Evolutionary conservation across 2,329 filamentous ascomycete genomes (phyloP), one percentile per base, ranked within the genome.

Genomic region (Aureobasidium leucospermi): DNA sequence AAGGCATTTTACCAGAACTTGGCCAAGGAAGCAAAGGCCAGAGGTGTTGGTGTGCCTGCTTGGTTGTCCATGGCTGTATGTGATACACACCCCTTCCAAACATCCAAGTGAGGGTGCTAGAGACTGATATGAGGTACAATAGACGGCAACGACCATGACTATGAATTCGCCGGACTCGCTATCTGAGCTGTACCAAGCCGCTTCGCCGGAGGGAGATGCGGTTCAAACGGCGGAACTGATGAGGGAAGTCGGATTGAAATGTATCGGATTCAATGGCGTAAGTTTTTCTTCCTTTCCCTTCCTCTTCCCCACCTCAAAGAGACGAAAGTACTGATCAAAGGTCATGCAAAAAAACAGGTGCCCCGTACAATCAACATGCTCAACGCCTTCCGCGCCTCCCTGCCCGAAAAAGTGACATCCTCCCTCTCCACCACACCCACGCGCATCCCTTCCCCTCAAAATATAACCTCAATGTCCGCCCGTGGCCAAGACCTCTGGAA

Each of bases 321-420:
- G 8, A 13, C 7, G 16, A 13, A 42, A 42, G n/a, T n/a, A 42
- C 13, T 11, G 39, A 8, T 19, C n/a, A 49, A n/a, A 16, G 19
- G 46, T 23, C 7, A 36, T 41, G 2, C 1, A 13, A 23, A 42
- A 36, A n/a, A 39, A 28, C 75, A 82, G 73, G 89, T 94, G 66
- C 89, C 90, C 1, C 86, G 90, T 64, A 87, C 86, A 29, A 94
- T 94, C 76, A 94, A 94, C 79, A 86, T 83, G 67, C 84, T 95
- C 1, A 86, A 85, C 67, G 85, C 85, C 28, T 91, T 92, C 77
- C 79, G 81, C 66, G 77, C 79, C 41, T 76, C 78, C 31, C 81
- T 94, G 0, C 85, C 88, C 0, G 61, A 74, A 0, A 73, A 80
- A 5, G 75, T 91, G 4, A 70, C 77, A 3, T 69, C 76, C 1